phyloP scores from a whole-genome alignment of 192 early-diverging fungal genomes.

The Mycoemilia scoparia region DNA sequence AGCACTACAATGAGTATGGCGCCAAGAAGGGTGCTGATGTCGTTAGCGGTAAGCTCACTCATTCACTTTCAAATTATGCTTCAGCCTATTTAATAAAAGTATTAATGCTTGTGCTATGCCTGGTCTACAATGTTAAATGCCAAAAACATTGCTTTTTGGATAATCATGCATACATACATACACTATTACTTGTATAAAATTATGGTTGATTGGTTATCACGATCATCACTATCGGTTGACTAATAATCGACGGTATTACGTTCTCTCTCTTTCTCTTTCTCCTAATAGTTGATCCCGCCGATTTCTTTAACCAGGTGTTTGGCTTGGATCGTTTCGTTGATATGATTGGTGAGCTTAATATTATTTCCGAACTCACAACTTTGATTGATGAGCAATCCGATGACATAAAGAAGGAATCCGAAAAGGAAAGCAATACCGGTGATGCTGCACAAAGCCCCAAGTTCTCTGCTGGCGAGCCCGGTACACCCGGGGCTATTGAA shows the following conservation, averaged over 20 bases:
- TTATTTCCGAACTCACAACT: constrained; percentile 80
- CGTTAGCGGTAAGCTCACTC: no score
- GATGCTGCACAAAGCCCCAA: constrained; percentile 7
- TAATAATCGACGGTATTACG: background rate
- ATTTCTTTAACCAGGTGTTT: constrained; percentile 92
- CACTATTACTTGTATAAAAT: no score
- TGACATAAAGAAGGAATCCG: constrained; percentile 39
- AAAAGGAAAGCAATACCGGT: constrained; percentile 21
- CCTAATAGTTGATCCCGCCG: constrained; percentile 78
- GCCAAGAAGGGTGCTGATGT: constrained; percentile 36
- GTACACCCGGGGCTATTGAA: constrained; percentile 5
- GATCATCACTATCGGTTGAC: no score
- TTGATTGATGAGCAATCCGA: constrained; percentile 52
- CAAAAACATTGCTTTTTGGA: no score
- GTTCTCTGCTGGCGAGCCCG: constrained; percentile 12
- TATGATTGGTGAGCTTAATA: constrained; percentile 95
- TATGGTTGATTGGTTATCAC: no score
- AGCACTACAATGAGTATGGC: constrained; percentile 76
- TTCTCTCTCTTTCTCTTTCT: no score
- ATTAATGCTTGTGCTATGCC: no score
- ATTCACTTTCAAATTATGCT: constrained; percentile 9
- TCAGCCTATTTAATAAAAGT: no score
- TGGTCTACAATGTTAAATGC: no score
- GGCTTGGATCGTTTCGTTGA: constrained; percentile 95
- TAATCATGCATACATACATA: no score